These are phyloP conservation scores for Daldinia decipiens DNA, from an alignment of 495 filamentous ascomycete genomes.

Conservation along the genomic window DNA sequence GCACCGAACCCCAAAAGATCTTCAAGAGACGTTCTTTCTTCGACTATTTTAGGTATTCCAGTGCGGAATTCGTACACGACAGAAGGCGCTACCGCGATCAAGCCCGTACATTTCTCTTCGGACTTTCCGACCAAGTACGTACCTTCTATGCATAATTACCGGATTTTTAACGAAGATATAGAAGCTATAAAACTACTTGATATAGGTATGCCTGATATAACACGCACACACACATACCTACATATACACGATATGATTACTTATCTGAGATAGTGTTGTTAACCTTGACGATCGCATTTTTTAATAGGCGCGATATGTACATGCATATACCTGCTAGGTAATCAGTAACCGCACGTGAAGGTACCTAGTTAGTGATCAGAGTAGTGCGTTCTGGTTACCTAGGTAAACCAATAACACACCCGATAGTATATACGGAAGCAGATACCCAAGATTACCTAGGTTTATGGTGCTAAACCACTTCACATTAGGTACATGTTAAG, in stretches of 20 bases:
- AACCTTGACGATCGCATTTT: not conserved
- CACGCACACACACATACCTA: not conserved
- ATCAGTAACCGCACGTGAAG: not conserved
- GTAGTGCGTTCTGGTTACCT: not conserved
- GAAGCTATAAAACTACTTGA: conserved; percentile 3
- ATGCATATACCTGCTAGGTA: not conserved
- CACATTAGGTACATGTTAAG: too few species aligned
- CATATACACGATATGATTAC: conserved; percentile 8
- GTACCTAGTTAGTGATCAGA: not conserved
- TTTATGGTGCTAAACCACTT: not conserved
- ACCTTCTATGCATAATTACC: not conserved
- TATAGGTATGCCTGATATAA: not conserved
- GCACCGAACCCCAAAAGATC: conserved; percentile 44
- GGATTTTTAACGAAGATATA: not conserved
- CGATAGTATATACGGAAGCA: not conserved
- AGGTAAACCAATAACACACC: not conserved
- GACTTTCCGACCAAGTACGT: conserved; percentile 3
- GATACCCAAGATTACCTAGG: conserved; percentile 2
- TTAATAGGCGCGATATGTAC: not conserved
- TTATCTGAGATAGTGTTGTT: conserved; percentile 4
- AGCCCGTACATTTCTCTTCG: conserved; percentile 3
- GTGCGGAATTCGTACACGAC: conserved; percentile 13
- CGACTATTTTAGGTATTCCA: conserved; percentile 28
- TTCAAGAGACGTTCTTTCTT: conserved; percentile 40
- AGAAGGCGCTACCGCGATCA: conserved; percentile 15